A percentile compares a stretch with the other conserved stretches of the same genome.
phyloP scores from a whole-genome alignment of 345 rosid species.

The Aethionema arabicum region DNA sequence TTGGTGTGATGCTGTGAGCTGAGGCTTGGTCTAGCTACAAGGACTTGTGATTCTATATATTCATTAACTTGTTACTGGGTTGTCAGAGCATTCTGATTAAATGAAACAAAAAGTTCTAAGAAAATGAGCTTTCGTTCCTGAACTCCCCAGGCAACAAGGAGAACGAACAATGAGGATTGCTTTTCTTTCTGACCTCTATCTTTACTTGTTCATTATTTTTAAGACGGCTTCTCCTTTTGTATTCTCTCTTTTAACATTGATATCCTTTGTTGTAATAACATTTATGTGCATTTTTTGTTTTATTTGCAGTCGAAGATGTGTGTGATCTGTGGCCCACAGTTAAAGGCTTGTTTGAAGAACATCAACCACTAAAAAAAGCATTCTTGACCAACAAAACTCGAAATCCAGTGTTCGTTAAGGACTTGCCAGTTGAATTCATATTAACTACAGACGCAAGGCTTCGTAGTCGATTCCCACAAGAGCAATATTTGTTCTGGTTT shows the following conservation, averaged over 20 bases:
- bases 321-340: slow-evolving; percentile 88
- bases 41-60: too few relatives aligned
- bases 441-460: slow-evolving; percentile 88
- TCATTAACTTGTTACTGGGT: too few relatives aligned
- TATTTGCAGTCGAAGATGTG: slow-evolving; percentile 82
- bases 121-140: slow-evolving; percentile 7
- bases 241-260: background rate
- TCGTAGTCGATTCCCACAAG: slow-evolving; percentile 89
- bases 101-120: background rate
- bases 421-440: slow-evolving; percentile 76
- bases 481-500: slow-evolving; percentile 83
- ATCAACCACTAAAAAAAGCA: slow-evolving; percentile 68
- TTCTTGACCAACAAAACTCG: slow-evolving; percentile 85
- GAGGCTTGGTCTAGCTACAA: too few relatives aligned
- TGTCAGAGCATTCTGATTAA: too few relatives aligned
- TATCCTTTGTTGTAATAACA: background rate
- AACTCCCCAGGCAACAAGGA: background rate
- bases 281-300: background rate
- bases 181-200: background rate
- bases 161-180: background rate
- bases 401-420: slow-evolving; percentile 74
- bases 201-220: slow-evolving; percentile 13
- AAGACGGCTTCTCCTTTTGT: background rate
- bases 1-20: too few relatives aligned
- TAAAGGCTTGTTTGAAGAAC: slow-evolving; percentile 66